Base-by-base conservation (phyloP, 768 basidiomycete genomes). In the Crassisporium funariophilum region DNA sequence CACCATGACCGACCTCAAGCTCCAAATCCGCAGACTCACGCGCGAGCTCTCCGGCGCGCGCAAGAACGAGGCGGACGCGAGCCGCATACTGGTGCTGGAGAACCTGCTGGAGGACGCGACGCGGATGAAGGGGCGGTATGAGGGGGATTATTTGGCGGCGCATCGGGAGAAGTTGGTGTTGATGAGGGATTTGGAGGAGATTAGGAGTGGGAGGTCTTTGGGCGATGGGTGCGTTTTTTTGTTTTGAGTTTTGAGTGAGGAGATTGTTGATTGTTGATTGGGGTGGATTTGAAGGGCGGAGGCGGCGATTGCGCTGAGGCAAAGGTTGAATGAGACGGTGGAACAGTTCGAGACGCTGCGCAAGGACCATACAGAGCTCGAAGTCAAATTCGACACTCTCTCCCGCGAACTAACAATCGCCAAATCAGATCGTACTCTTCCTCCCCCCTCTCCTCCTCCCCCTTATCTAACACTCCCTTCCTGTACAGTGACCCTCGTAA, bases 31-130 rank as follows among this genome's bases (percentile, higher is more conserved):
- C 49, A 85, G 82, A 49, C 76, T 98, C 21, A 74, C 89, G 62
- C 72, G 92, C 19, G 92, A 98, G 61, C 74, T 98, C 23, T 84
- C 86, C 39, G 78, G 82, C 4, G 77, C 86, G 23, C 76, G 76
- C 64, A 83, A 82, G 64, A 86, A 89, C 50, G 84, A 88, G 57
- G 86, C 73, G 5, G 91, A 93, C 59, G 76, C 83, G 5, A 88
- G 86, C 50, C 77, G 82, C 20, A 68, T 94, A 4, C 63, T 93
- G 13, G 90, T 95, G n/a, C 72, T 97, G 20, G 92, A 98, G 68
- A 94, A 91, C 59, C 70, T 95, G 45, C 70, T 98, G 45, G 91
- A 93, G 41, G 95, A 98, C 55, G 90, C 94, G 21, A 95, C 87
- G 51, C 75, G 88, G 53, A 86, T 90, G 84, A 95, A 95, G 73